Percentiles rank a stretch among this genome's conserved stretches.
Evolutionary conservation across 2,329 filamentous ascomycete genomes (phyloP).

Genomic region (Monilinia laxa): DNA sequence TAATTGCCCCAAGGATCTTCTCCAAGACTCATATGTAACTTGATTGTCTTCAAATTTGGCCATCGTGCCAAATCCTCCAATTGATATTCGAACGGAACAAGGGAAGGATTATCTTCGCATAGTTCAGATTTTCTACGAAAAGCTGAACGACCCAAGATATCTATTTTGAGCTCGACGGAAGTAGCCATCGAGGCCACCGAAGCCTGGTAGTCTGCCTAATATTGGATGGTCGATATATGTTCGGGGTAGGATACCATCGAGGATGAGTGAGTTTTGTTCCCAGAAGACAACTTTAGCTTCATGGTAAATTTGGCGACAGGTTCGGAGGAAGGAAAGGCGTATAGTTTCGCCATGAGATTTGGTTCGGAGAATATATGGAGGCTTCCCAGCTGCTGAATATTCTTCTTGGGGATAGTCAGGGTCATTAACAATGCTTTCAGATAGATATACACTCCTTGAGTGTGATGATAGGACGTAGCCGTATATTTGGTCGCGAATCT

Average conservation of each 20-base stretch:
- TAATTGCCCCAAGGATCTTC: conserved; percentile 21
- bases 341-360: conserved; percentile 19
- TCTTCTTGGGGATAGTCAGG: conserved; percentile 12
- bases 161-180: conserved; percentile 20
- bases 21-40: conserved; percentile 21
- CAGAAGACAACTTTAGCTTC: conserved; percentile 22
- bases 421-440: conserved; percentile 10
- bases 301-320: conserved; percentile 22
- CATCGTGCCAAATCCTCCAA: conserved; percentile 19
- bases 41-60: conserved; percentile 22
- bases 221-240: conserved; percentile 13
- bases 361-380: conserved; percentile 20
- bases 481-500: conserved; percentile 25
- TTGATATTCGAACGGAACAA: conserved; percentile 22
- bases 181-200: conserved; percentile 16
- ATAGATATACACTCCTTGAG: conserved; percentile 12
- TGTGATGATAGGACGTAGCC: conserved; percentile 22
- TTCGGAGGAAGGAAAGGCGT: conserved; percentile 22
- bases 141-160: conserved; percentile 17
- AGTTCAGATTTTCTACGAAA: conserved; percentile 16
- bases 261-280: conserved; percentile 21
- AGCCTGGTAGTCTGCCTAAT: conserved; percentile 16
- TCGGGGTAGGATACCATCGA: conserved; percentile 19
- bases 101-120: conserved; percentile 5
- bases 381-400: conserved; percentile 6